phyloP scores from a whole-genome alignment of 2,329 filamentous ascomycete species.

The Phyllosticta paracitricarpa region DNA sequence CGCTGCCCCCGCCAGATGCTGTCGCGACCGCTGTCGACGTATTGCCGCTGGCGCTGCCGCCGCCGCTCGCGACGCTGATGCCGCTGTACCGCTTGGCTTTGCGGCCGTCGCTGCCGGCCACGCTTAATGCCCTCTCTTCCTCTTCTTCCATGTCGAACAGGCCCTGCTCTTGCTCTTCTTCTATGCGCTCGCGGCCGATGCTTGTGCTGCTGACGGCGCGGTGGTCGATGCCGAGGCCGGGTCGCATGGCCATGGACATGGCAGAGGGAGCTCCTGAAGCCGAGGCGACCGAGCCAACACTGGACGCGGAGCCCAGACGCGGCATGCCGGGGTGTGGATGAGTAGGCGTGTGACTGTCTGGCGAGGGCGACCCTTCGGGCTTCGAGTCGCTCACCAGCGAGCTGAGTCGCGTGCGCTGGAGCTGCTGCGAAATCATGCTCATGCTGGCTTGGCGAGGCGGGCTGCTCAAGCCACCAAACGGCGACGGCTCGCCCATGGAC shows the following conservation, averaged over 20 bases:
- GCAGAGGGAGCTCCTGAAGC: background rate
- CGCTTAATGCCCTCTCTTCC: conserved; percentile 16
- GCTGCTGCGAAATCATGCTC: conserved; percentile 52
- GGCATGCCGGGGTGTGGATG: conserved; percentile 59
- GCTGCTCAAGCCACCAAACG: conserved; percentile 38
- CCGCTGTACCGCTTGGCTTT: background rate
- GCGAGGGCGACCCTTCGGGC: conserved; percentile 14
- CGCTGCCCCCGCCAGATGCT: background rate
- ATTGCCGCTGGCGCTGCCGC: background rate
- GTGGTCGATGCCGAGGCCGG: conserved; percentile 22
- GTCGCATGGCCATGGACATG: background rate
- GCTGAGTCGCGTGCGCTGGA: conserved; percentile 36
- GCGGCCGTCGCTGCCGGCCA: background rate
- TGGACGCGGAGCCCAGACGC: conserved; percentile 25
- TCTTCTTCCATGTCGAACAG: conserved; percentile 34
- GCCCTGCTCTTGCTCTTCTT: conserved; percentile 32
- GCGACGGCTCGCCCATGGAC: conserved; percentile 37
- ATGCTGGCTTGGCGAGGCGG: conserved; percentile 48
- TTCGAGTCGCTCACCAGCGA: conserved; percentile 16
- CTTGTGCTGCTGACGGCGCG: conserved; percentile 29
- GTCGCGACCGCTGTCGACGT: background rate
- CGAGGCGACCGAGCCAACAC: conserved; percentile 18
- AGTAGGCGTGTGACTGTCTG: background rate
- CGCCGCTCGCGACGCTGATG: background rate
- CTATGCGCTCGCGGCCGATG: conserved; percentile 30